Evolutionary conservation across 2,329 filamentous ascomycete species (phyloP).

Genomic region (Berkeleyomyces rouxiae): DNA sequence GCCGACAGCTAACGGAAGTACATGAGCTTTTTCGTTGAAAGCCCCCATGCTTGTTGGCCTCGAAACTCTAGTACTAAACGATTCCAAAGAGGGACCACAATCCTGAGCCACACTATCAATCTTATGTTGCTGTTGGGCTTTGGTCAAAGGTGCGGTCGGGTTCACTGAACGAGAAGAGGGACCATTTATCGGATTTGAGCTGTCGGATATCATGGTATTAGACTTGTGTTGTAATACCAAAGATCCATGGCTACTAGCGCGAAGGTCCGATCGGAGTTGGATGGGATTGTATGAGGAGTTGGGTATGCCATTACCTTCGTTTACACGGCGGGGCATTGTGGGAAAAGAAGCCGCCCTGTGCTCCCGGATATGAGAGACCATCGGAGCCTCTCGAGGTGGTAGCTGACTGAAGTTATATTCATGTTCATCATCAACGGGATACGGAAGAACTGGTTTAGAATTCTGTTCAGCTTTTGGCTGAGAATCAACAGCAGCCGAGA

Average conservation of each 20-base stretch:
- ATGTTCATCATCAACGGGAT: slow-evolving; percentile 7
- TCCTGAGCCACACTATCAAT: background rate
- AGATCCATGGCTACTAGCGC: background rate
- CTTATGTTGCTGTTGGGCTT: background rate
- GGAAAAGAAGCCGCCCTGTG: background rate
- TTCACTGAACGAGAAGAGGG: background rate
- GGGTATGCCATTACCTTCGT: background rate
- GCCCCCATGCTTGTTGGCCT: background rate
- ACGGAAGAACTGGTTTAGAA: slow-evolving; percentile 1
- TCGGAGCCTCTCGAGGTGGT: background rate
- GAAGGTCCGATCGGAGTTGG: background rate
- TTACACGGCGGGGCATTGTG: background rate
- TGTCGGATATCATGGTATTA: background rate
- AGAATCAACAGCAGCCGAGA: background rate
- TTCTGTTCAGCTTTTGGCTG: background rate
- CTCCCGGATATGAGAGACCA: background rate
- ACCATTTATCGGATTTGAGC: background rate
- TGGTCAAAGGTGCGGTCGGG: background rate
- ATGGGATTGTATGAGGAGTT: background rate
- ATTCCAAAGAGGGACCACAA: background rate
- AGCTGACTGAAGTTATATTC: background rate
- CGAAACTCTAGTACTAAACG: background rate
- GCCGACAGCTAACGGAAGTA: background rate
- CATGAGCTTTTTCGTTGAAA: background rate
- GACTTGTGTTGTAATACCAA: background rate